Percentiles rank a stretch among this genome's conserved stretches.
Evolutionary conservation across 2,329 filamentous ascomycete species (phyloP).

Genomic region (Diaporthe destruens): DNA sequence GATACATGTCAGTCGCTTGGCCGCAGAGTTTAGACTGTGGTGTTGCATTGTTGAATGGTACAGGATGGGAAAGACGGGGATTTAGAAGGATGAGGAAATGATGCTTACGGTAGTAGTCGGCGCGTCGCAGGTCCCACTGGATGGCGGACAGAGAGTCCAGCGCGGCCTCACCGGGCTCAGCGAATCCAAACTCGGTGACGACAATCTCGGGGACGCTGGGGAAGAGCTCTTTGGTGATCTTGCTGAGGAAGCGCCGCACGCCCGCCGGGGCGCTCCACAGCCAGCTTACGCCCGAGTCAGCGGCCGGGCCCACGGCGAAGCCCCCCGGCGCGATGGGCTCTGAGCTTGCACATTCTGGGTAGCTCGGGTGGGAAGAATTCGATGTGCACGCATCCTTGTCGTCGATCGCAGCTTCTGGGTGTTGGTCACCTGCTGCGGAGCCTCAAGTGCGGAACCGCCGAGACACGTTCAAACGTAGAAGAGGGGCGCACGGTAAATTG

Average conservation of each 20-base stretch:
- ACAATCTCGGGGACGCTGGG: slow-evolving; percentile 26
- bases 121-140: slow-evolving; percentile 32
- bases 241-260: slow-evolving; percentile 33
- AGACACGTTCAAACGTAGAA: no score
- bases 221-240: slow-evolving; percentile 32
- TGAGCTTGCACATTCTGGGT: slow-evolving; percentile 24
- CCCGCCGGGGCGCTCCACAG: slow-evolving; percentile 23
- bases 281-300: slow-evolving; percentile 28
- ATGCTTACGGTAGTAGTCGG: slow-evolving; percentile 16
- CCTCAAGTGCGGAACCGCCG: no score
- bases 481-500: no score
- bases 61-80: not conserved
- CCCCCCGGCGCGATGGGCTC: slow-evolving; percentile 10
- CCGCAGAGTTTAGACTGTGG: not conserved
- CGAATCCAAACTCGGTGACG: slow-evolving; percentile 33
- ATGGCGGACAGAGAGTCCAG: slow-evolving; percentile 6
- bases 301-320: slow-evolving; percentile 14
- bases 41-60: not conserved
- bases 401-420: not conserved
- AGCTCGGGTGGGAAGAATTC: slow-evolving; percentile 12
- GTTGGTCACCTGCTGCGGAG: no score
- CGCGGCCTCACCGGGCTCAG: slow-evolving; percentile 11
- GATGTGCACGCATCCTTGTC: slow-evolving; percentile 17
- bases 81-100: not conserved
- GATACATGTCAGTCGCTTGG: not conserved